Conservation (phyloP, 1,139 yeast genomes). For the Torulaspora globosa region DNA sequence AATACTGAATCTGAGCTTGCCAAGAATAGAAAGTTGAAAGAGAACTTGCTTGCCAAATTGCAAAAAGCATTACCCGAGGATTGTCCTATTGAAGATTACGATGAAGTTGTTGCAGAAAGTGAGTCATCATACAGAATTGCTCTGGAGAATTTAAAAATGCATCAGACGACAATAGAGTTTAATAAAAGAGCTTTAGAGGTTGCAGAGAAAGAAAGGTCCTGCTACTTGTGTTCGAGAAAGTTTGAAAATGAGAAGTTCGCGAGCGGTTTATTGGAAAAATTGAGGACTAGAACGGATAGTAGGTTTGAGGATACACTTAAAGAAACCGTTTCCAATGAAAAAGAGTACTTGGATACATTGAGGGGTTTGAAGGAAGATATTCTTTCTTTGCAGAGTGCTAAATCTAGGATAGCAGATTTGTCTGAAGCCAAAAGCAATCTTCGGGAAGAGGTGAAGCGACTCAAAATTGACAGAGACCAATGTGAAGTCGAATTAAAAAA, state of each 20-base stretch:
- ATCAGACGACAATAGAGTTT: conserved; percentile 61
- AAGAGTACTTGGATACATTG: conserved; percentile 41
- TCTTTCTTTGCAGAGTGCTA: conserved; percentile 2
- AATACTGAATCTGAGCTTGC: conserved; percentile 22
- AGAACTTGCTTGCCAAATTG: conserved; percentile 14
- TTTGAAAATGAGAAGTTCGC: conserved; percentile 44
- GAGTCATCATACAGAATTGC: conserved; percentile 60
- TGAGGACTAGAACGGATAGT: conserved; percentile 35
- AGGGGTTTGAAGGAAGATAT: conserved; percentile 29
- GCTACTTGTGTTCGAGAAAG: conserved; percentile 61
- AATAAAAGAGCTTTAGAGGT: conserved; percentile 60
- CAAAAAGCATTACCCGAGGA: conserved; percentile 39
- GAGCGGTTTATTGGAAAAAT: conserved; percentile 37
- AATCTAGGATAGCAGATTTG: background rate
- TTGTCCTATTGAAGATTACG: conserved; percentile 50
- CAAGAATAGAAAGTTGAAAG: conserved; percentile 5
- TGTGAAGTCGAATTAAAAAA: conserved; percentile 17
- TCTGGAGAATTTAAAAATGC: conserved; percentile 58
- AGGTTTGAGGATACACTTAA: conserved; percentile 31
- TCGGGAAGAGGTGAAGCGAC: background rate
- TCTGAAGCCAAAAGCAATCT: background rate
- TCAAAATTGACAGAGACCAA: conserved; percentile 30
- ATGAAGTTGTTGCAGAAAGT: conserved; percentile 47
- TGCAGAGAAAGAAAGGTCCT: conserved; percentile 53
- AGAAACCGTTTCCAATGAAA: conserved; percentile 41